These are phyloP conservation scores for Peribolospora baueri DNA, from an alignment of 768 basidiomycete genomes.

Conservation along the genomic window DNA sequence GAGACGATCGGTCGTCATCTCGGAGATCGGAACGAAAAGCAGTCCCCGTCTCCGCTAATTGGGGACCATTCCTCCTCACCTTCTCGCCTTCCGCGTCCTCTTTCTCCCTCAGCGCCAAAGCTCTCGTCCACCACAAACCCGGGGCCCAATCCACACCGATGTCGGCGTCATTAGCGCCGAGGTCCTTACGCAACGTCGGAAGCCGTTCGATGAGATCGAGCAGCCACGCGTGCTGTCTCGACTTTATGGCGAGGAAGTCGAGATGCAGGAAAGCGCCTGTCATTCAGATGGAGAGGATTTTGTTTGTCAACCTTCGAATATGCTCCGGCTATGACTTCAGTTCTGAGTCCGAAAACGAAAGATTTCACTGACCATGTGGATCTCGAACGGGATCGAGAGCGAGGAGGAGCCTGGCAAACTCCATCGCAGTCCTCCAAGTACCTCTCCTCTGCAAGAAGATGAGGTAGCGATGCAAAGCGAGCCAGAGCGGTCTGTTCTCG, in stretches of 20 bases:
- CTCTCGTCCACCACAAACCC: slow-evolving; percentile 30
- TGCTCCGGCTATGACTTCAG: too few species aligned
- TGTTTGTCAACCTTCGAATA: too few species aligned
- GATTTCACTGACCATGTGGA: too few species aligned
- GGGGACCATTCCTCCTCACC: slow-evolving; percentile 18
- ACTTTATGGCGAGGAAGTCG: slow-evolving; percentile 62
- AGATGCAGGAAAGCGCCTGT: slow-evolving; percentile 48
- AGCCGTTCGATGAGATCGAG: slow-evolving; percentile 25
- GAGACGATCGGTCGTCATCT: not conserved
- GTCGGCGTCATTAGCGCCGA: too few species aligned
- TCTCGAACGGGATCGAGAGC: too few species aligned
- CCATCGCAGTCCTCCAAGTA: slow-evolving; percentile 68
- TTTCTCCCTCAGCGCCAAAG: slow-evolving; percentile 36
- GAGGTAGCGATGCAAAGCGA: slow-evolving; percentile 61
- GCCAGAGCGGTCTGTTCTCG: slow-evolving; percentile 79
- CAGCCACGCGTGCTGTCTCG: slow-evolving; percentile 57
- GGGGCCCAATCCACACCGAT: not conserved
- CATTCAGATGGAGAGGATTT: too few species aligned
- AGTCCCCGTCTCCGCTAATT: too few species aligned
- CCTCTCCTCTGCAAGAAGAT: slow-evolving; percentile 76
- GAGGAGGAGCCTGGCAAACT: slow-evolving; percentile 54
- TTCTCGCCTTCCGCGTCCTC: slow-evolving; percentile 25
- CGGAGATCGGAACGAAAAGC: not conserved
- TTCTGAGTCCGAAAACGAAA: too few species aligned
- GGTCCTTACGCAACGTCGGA: not conserved